Conservation (phyloP, 805 yeast species). For the Soucietia sequanensis region DNA sequence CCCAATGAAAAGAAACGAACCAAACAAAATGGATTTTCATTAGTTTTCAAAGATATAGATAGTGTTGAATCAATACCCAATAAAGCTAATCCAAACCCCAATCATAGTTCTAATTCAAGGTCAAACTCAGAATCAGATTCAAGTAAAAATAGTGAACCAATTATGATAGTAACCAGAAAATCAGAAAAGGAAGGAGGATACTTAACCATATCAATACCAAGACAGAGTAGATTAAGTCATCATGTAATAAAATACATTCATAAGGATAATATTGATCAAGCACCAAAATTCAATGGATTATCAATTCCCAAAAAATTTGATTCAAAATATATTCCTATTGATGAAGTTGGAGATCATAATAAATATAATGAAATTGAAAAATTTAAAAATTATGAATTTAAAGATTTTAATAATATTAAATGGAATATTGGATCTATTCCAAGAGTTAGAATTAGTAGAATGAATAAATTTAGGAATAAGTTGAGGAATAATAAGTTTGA, state of each 20-base stretch:
- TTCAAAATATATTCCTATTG: slow-evolving; percentile 20
- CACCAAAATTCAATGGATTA: slow-evolving; percentile 22
- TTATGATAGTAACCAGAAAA: slow-evolving; percentile 26
- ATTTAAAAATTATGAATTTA: slow-evolving; percentile 26
- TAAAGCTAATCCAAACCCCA: slow-evolving; percentile 1
- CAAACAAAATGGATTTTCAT: slow-evolving; percentile 19
- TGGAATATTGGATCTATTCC: slow-evolving; percentile 50
- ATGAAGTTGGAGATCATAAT: slow-evolving; percentile 8
- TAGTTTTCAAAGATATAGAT: slow-evolving; percentile 24
- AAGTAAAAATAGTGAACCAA: slow-evolving; percentile 19
- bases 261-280: slow-evolving; percentile 4
- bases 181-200: slow-evolving; percentile 27
- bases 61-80: slow-evolving; percentile 12
- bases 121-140: no score
- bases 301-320: slow-evolving; percentile 23
- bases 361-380: slow-evolving; percentile 3
- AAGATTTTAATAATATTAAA: slow-evolving; percentile 19
- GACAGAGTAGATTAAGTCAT: slow-evolving; percentile 9
- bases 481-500: slow-evolving; percentile 8
- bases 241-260: slow-evolving; percentile 5
- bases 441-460: slow-evolving; percentile 28
- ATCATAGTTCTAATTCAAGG: no score
- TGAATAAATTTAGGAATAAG: slow-evolving; percentile 19
- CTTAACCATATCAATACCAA: slow-evolving; percentile 23
- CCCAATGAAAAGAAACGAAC: slow-evolving; percentile 12